phyloP scores from a whole-genome alignment of 306 rosid genomes.

The Quercus ilex region DNA sequence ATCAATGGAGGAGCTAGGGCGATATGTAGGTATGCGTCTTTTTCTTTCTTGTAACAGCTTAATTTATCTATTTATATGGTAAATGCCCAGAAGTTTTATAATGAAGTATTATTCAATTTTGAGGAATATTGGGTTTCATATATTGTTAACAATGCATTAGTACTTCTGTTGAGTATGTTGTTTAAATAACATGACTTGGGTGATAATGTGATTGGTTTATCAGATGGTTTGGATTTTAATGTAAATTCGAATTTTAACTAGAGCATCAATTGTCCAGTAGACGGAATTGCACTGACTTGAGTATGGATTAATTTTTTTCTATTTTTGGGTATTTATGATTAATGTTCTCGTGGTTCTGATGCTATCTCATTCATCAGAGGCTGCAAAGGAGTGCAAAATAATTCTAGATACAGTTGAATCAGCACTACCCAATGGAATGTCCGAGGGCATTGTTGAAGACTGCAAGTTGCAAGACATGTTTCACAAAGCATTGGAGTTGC shows the following conservation, averaged over 20 bases:
- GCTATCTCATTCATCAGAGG: constrained; percentile 52
- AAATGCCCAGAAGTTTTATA: not conserved
- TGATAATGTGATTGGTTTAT: constrained; percentile 2
- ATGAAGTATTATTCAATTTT: not conserved
- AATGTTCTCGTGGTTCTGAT: constrained; percentile 15
- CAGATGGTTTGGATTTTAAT: not conserved
- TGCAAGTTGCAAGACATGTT: constrained; percentile 88
- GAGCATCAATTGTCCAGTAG: constrained; percentile 8
- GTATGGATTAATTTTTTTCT: too few relatives aligned
- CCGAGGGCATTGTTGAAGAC: constrained; percentile 56
- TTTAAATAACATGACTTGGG: constrained; percentile 10
- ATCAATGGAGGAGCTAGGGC: constrained; percentile 72
- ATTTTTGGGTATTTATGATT: constrained; percentile 2
- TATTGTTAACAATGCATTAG: not conserved
- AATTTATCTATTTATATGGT: not conserved
- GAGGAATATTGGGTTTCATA: not conserved
- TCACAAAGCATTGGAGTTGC: constrained; percentile 79
- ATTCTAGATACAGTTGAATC: constrained; percentile 78
- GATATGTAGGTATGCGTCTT: constrained; percentile 47
- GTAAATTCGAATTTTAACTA: not conserved
- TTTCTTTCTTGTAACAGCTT: not conserved
- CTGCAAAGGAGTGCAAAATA: constrained; percentile 79
- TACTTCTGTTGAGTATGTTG: constrained; percentile 2
- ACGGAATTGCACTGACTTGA: not conserved
- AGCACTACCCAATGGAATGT: constrained; percentile 79